Percentiles rank a stretch among this genome's conserved stretches.
Evolutionary conservation across 169 alveolate species (phyloP).

Genomic region (Plasmodium blacklocki): DNA sequence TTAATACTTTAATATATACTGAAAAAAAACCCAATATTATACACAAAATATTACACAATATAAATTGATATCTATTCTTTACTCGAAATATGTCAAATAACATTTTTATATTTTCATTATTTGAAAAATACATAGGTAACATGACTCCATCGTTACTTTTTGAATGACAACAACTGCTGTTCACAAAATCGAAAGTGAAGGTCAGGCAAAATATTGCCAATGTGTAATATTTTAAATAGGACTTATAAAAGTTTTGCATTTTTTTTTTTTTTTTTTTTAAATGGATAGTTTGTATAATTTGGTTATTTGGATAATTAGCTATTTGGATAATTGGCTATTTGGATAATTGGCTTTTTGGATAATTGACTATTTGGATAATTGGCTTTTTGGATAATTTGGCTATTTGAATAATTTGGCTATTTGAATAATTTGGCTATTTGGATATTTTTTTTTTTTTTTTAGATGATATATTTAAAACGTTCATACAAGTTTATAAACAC

Average conservation of each 20-base stretch:
- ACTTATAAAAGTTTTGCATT: neutral
- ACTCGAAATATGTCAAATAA: conserved; percentile 69
- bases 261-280: conserved; percentile 10
- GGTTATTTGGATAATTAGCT: too few species aligned
- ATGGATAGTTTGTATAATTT: too few species aligned
- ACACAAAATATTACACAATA: conserved; percentile 53
- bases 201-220: neutral
- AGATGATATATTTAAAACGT: too few species aligned
- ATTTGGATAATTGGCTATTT: too few species aligned
- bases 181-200: conserved; percentile 4
- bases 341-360: too few species aligned
- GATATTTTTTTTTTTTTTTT: too few species aligned
- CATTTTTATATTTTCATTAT: conserved; percentile 39
- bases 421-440: too few species aligned
- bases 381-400: too few species aligned
- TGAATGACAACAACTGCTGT: conserved; percentile 15
- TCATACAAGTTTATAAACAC: too few species aligned
- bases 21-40: conserved; percentile 44
- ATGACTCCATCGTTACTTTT: conserved; percentile 22
- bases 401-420: too few species aligned
- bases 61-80: conserved; percentile 22
- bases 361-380: too few species aligned
- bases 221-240: neutral
- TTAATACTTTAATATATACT: conserved; percentile 35
- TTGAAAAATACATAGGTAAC: conserved; percentile 57